Evolutionary conservation across 139 green algal genomes (phyloP).

Genomic region (Mesotaenium endlicherianum): DNA sequence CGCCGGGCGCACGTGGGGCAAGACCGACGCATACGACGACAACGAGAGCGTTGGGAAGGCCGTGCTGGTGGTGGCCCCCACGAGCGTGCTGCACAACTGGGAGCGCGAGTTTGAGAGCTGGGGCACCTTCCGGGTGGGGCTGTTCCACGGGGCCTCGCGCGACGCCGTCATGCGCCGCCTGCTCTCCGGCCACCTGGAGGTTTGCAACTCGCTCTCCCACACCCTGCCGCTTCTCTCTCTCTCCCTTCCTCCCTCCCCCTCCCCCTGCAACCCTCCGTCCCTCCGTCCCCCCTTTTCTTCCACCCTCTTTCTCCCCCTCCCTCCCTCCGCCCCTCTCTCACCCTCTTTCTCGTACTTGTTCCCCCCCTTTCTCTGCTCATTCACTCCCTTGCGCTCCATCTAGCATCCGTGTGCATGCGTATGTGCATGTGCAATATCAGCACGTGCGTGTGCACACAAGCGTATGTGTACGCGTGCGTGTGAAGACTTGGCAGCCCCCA

Average conservation of each 20-base stretch:
- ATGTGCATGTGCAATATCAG: no score
- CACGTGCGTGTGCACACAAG: no score
- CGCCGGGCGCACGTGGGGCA: not conserved
- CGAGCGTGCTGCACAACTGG: constrained; percentile 70
- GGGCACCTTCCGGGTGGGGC: constrained; percentile 44
- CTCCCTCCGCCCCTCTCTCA: not conserved
- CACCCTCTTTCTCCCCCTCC: not conserved
- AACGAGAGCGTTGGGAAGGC: constrained; percentile 15
- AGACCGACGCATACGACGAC: not conserved
- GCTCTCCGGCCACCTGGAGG: not conserved
- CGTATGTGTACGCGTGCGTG: no score
- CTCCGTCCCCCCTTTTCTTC: not conserved
- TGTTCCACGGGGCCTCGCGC: not conserved
- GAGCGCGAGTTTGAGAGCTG: constrained; percentile 63
- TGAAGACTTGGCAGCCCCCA: no score
- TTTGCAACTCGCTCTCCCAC: not conserved
- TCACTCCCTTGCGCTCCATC: not conserved
- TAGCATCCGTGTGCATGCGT: not conserved
- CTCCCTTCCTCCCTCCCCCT: not conserved
- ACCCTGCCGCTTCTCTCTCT: not conserved
- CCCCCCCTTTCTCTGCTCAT: not conserved
- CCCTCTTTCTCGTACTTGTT: not conserved
- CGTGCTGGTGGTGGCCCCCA: constrained; percentile 70
- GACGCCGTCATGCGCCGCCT: not conserved
- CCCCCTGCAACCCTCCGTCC: not conserved